Conservation (phyloP, 164 flowering plant species). For the Sextonia rubra region DNA sequence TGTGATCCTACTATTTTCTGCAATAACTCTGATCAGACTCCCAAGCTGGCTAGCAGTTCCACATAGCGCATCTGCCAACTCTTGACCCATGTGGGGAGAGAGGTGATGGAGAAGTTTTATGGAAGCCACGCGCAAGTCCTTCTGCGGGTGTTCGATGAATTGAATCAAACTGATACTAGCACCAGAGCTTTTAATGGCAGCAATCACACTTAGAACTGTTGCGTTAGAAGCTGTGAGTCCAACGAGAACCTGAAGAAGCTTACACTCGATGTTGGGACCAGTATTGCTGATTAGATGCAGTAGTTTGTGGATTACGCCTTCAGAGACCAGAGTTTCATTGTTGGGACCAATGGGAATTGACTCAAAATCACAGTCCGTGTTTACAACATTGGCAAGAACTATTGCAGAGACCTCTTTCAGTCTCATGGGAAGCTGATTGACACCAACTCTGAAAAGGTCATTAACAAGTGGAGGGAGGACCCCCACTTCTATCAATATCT, state of each 20-base stretch:
- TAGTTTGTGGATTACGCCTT: conserved; percentile 71
- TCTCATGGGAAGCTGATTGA: conserved; percentile 76
- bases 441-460: conserved; percentile 76
- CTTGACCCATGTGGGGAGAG: conserved; percentile 82
- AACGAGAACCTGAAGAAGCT: conserved; percentile 93
- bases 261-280: conserved; percentile 90
- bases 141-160: conserved; percentile 87
- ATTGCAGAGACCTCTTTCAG: conserved; percentile 91
- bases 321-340: conserved; percentile 79
- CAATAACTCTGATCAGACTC: conserved; percentile 51
- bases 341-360: conserved; percentile 64
- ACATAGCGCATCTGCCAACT: conserved; percentile 72
- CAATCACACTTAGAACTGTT: conserved; percentile 55
- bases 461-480: conserved; percentile 85
- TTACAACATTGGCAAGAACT: conserved; percentile 83
- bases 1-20: conserved; percentile 56
- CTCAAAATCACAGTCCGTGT: conserved; percentile 60
- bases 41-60: conserved; percentile 80
- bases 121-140: conserved; percentile 72
- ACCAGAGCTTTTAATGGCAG: conserved; percentile 89
- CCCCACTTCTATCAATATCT: conserved; percentile 71
- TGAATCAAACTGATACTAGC: conserved; percentile 90
- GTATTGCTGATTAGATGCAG: conserved; percentile 96
- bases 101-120: conserved; percentile 80
- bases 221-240: conserved; percentile 71